phyloP scores from a whole-genome alignment of 441 rosid genomes.

The Sinapis alba region DNA sequence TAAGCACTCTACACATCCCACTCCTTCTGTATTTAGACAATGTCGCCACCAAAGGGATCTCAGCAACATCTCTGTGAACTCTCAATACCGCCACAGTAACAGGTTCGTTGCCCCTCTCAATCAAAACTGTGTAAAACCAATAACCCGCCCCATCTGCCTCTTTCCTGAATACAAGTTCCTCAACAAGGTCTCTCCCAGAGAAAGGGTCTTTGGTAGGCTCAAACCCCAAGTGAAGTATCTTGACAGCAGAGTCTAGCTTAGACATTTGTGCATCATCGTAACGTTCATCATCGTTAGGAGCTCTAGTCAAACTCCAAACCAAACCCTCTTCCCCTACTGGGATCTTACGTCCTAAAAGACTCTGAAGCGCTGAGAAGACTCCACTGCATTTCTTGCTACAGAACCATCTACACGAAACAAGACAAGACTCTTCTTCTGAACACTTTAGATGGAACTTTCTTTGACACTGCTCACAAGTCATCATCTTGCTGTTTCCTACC shows the following conservation, averaged over 20 bases:
- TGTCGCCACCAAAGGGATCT: conserved; percentile 51
- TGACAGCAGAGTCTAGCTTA: conserved; percentile 46
- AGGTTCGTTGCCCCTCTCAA: conserved; percentile 47
- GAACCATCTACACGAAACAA: conserved; percentile 39
- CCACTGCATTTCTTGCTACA: conserved; percentile 54
- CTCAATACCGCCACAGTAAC: conserved; percentile 50
- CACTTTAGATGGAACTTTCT: conserved; percentile 43
- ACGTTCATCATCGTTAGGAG: conserved; percentile 24
- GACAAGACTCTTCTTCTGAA: not conserved
- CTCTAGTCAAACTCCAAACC: conserved; percentile 52
- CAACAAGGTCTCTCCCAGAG: conserved; percentile 46
- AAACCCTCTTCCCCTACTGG: conserved; percentile 34
- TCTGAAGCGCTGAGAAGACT: conserved; percentile 34
- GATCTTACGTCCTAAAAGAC: conserved; percentile 40
- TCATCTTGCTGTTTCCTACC: conserved; percentile 14
- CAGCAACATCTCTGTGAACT: conserved; percentile 47
- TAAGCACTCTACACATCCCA: conserved; percentile 50
- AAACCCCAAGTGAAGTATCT: conserved; percentile 60
- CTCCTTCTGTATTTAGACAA: conserved; percentile 34
- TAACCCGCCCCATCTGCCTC: not conserved
- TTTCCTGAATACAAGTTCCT: conserved; percentile 44
- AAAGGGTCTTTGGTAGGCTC: conserved; percentile 44
- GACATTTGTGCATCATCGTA: conserved; percentile 32
- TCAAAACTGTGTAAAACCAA: conserved; percentile 50
- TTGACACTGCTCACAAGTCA: conserved; percentile 55